Base-by-base conservation (phyloP, 73 alveolate species). In the Loxodes magnus region DNA sequence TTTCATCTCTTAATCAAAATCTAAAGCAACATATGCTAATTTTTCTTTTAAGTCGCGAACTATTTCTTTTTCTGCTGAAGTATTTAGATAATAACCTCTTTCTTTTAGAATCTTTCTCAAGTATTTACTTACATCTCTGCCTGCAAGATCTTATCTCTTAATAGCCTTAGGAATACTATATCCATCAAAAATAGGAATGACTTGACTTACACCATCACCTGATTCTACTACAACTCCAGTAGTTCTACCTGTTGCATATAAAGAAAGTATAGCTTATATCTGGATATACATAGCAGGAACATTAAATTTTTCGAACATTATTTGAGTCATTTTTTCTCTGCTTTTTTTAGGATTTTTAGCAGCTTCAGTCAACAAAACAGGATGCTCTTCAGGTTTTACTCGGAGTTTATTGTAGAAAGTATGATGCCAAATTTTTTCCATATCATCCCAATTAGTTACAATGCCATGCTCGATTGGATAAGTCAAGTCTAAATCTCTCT, bases 121-220 rank as follows among this genome's bases (percentile, higher is more conserved):
- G 44, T 79, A 92, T 31, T 79, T 93, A 19, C 94, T 86, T 34
- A 92, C 64, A 37, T 84, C 96, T 59, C 67, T 76, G 31, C 99
- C 99, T 20, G 93, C 96, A 16, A 90, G 68, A 39, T 76, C 71
- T 50, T 77, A 71, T 34, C 73, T 75, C 49, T 72, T 50, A 9
- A 89, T 81, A 22, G 97, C 95, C 60, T 89, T 92, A 35, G 98
- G 96, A 25, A 92, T 62, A 16, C 97, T 93, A 60, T 74, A 90
- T 5, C 99, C 99, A 60, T 93, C 99, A 76, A 90, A 90, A 37
- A 93, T 91, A 2, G 99, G 99, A 33, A 90, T 96, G 36, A 90
- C 65, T 50, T 77, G 71, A 19, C 97, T 71, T 21, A 79, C 85
- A 4, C 81, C 88, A 53, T 93, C 86, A 19, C 99, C 99, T 35